Conservation (phyloP, 805 yeast species). For the Saturnispora sekii region DNA sequence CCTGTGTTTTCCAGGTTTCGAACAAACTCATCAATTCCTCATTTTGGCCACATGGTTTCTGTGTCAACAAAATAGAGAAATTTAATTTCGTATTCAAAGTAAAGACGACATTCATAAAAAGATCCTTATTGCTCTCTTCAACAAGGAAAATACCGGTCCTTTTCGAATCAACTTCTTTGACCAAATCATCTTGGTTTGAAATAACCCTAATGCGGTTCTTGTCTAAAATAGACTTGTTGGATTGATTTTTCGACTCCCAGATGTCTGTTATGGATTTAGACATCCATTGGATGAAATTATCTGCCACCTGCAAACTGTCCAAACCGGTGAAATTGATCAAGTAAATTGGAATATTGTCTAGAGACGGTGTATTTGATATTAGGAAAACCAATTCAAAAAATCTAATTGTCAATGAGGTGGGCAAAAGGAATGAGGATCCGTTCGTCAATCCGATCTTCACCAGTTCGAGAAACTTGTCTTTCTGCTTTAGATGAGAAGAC, state of each 20-base stretch:
- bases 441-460: slow-evolving; percentile 57
- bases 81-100: slow-evolving; percentile 54
- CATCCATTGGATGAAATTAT: slow-evolving; percentile 95
- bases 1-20: slow-evolving; percentile 33
- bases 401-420: slow-evolving; percentile 73
- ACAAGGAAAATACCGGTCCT: slow-evolving; percentile 55
- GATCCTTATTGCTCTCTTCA: slow-evolving; percentile 54
- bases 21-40: slow-evolving; percentile 45
- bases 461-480: slow-evolving; percentile 51
- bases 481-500: slow-evolving; percentile 50
- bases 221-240: slow-evolving; percentile 68
- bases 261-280: slow-evolving; percentile 73
- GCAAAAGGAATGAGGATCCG: slow-evolving; percentile 77
- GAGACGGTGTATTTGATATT: slow-evolving; percentile 15
- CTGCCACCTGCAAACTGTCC: slow-evolving; percentile 68
- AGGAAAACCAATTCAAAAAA: slow-evolving; percentile 62
- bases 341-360: slow-evolving; percentile 49
- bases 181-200: slow-evolving; percentile 25
- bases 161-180: slow-evolving; percentile 1
- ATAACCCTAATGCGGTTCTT: slow-evolving; percentile 43
- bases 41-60: slow-evolving; percentile 38
- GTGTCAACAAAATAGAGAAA: slow-evolving; percentile 69
- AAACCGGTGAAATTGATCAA: slow-evolving; percentile 73
- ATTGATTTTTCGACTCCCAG: slow-evolving; percentile 59
- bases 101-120: slow-evolving; percentile 38